phyloP scores from a whole-genome alignment of 495 filamentous ascomycete species.

The Hypoxylon intermedium region DNA sequence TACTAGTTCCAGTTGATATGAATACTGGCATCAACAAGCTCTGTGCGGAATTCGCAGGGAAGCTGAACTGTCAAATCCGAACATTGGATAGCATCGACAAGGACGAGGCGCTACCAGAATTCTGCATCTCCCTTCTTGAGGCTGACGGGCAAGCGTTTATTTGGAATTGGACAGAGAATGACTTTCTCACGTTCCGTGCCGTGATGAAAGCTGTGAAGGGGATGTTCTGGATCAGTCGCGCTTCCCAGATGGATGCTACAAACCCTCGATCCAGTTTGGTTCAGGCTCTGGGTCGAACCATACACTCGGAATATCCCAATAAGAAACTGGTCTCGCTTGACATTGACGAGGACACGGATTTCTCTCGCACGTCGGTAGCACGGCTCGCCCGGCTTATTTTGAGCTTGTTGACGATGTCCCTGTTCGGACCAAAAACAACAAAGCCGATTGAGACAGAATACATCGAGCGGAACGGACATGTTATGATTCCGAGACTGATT shows the following conservation, averaged over 20 bases:
- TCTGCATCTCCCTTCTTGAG: slow-evolving; percentile 41
- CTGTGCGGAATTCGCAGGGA: neutral
- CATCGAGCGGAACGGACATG: slow-evolving; percentile 27
- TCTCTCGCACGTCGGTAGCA: neutral
- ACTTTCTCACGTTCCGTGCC: slow-evolving; percentile 29
- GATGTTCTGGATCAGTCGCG: slow-evolving; percentile 43
- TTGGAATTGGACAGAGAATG: slow-evolving; percentile 33
- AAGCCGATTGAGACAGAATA: slow-evolving; percentile 38
- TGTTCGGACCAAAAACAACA: slow-evolving; percentile 46
- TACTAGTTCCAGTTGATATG: slow-evolving; percentile 14
- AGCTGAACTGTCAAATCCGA: slow-evolving; percentile 22
- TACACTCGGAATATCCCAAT: slow-evolving; percentile 40
- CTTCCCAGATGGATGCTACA: slow-evolving; percentile 26
- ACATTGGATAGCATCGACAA: slow-evolving; percentile 11
- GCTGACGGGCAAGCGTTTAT: slow-evolving; percentile 19
- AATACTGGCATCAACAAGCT: neutral
- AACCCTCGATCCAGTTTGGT: slow-evolving; percentile 31
- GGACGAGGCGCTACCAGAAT: slow-evolving; percentile 10
- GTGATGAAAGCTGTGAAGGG: slow-evolving; percentile 21
- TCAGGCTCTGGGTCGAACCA: slow-evolving; percentile 37
- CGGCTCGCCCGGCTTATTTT: slow-evolving; percentile 47
- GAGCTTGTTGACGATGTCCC: slow-evolving; percentile 63
- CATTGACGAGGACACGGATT: slow-evolving; percentile 7
- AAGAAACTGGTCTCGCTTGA: slow-evolving; percentile 41
- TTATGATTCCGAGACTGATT: slow-evolving; percentile 41